A percentile compares a stretch with the other conserved stretches of the same genome.
Evolutionary conservation across 441 rosid species (phyloP).

Genomic region (Flueggea neowawraea): DNA sequence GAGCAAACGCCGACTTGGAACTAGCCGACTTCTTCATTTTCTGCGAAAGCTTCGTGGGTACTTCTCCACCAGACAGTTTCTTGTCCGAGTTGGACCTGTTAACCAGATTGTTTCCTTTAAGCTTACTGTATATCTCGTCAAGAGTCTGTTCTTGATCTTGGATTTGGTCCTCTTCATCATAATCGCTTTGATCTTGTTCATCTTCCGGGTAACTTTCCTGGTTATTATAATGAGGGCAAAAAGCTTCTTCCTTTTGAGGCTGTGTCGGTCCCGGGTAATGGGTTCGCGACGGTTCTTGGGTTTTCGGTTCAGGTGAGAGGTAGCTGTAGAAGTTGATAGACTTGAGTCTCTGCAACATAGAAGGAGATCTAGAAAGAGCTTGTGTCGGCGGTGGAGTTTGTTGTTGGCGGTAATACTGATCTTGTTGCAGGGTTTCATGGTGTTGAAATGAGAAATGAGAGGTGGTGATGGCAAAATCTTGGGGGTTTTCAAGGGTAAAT

Average conservation of each 20-base stretch:
- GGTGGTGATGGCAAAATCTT: slow-evolving; percentile 5
- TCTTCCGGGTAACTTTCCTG: background rate
- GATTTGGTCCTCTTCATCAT: slow-evolving; percentile 8
- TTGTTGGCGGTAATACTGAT: background rate
- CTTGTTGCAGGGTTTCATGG: slow-evolving; percentile 20
- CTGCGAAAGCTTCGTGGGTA: slow-evolving; percentile 47
- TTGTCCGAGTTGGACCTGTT: slow-evolving; percentile 57
- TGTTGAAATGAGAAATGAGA: slow-evolving; percentile 22
- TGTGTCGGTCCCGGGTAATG: slow-evolving; percentile 18
- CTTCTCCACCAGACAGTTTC: slow-evolving; percentile 48
- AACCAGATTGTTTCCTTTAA: slow-evolving; percentile 26
- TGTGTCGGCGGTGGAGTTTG: slow-evolving; percentile 11
- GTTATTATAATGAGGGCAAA: no score
- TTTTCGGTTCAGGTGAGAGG: slow-evolving; percentile 47
- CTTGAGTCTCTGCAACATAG: slow-evolving; percentile 54
- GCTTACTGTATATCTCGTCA: slow-evolving; percentile 53
- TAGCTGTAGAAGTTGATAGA: slow-evolving; percentile 56
- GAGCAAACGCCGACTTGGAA: slow-evolving; percentile 52
- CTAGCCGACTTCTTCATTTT: slow-evolving; percentile 91
- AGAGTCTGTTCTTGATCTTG: slow-evolving; percentile 32
- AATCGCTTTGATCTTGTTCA: slow-evolving; percentile 9
- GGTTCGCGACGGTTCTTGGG: slow-evolving; percentile 14
- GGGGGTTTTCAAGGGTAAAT: slow-evolving; percentile 14
- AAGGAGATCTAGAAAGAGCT: slow-evolving; percentile 54
- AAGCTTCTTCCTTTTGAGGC: slow-evolving; percentile 1